Evolutionary conservation across 1,139 yeast genomes (phyloP), one percentile per base, ranked within the genome.

Genomic region (Hansenula sp.): DNA sequence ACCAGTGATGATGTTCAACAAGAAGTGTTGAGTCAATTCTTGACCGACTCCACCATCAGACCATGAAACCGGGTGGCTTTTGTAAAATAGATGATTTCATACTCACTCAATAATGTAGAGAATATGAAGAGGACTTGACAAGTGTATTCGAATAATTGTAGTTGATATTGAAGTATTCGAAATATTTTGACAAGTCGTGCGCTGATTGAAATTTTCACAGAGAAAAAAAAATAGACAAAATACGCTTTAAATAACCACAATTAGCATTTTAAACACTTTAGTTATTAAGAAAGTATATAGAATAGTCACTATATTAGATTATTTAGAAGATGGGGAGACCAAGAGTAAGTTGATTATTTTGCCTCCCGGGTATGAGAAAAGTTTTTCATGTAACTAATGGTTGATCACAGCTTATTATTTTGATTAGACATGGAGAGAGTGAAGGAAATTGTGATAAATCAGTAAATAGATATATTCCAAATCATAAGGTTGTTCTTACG

Each of bases 351-450:
- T 14, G 16, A 2, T 25, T 4, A 8, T 10, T 24, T 13, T n/a
- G 16, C 21, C 25, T 18, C 24, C n/a, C n/a, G n/a, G n/a, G n/a
- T n/a, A n/a, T n/a, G n/a, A n/a, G n/a, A n/a, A n/a, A n/a, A n/a
- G n/a, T 21, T 21, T 18, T 7, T 29, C 20, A 7, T 6, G 14
- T 13, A 16, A 29, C 38, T 39, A 32, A 39, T 32, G 29, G 34
- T 35, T 29, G 3, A 12, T 6, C 10, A 9, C 39, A 80, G 84
- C 72, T 88, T 34, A 87, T 89, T 31, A 66, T 89, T 37, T 68
- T 89, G 22, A 80, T 89, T 12, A 78, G 96, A 51, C 97, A 89
- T 59, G 97, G 96, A 27, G 96, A 89, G 57, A 82, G 92, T 3
- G 95, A 86, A 55, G 94, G 96, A 13, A 89, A 89, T 62, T 76